Conservation (phyloP, 2,329 filamentous ascomycete species). For the Colletotrichum simmondsii region DNA sequence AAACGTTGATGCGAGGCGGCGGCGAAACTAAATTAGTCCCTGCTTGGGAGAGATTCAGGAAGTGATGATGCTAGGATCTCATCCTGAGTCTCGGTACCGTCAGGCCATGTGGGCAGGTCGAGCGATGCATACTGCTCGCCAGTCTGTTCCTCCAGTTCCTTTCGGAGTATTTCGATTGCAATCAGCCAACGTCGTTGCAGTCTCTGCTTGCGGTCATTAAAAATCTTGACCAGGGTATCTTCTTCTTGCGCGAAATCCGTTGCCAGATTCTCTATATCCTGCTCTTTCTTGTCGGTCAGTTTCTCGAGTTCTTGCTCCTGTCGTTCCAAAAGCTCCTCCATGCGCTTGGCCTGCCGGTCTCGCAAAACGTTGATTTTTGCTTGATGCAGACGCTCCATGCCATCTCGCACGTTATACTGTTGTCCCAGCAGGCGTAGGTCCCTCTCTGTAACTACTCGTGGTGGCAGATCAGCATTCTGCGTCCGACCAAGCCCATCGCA, state of each 20-base stretch:
- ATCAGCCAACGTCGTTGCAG: conserved; percentile 64
- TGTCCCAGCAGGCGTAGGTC: conserved; percentile 69
- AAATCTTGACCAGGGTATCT: conserved; percentile 56
- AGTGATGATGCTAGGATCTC: conserved; percentile 24
- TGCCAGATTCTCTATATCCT: conserved; percentile 61
- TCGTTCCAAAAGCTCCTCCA: conserved; percentile 67
- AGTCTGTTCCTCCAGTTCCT: conserved; percentile 59
- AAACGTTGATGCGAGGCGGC: not conserved
- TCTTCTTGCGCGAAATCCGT: conserved; percentile 61
- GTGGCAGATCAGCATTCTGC: conserved; percentile 52
- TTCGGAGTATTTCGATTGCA: conserved; percentile 62
- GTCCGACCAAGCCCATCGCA: conserved; percentile 64
- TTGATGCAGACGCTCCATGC: conserved; percentile 68
- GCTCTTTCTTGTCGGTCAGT: conserved; percentile 56
- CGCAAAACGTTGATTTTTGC: conserved; percentile 73
- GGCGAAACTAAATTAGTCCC: conserved; percentile 10
- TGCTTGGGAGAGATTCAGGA: conserved; percentile 22
- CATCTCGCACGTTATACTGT: conserved; percentile 70
- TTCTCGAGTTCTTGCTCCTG: conserved; percentile 64
- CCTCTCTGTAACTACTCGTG: conserved; percentile 67
- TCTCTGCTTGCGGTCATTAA: conserved; percentile 55
- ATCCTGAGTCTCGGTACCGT: conserved; percentile 39
- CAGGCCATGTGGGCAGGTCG: conserved; percentile 53
- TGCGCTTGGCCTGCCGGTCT: conserved; percentile 70
- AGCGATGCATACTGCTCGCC: conserved; percentile 55